Conservation (phyloP, 306 rosid genomes). For the Begonia fuchsioides region DNA sequence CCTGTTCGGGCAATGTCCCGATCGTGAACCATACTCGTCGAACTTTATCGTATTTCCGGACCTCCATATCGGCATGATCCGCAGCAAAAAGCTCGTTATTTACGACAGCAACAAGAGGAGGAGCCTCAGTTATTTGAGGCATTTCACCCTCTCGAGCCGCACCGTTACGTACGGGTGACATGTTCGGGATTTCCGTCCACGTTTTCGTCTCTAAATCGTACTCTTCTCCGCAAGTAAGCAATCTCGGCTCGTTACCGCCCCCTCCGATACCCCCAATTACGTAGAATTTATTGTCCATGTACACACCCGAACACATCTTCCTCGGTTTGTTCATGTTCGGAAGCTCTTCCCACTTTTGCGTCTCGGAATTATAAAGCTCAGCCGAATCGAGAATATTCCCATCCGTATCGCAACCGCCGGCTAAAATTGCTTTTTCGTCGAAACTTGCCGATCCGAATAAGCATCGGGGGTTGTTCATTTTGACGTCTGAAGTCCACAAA, state of each 20-base stretch:
- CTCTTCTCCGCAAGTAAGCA: slow-evolving; percentile 78
- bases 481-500: slow-evolving; percentile 69
- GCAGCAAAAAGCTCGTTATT: slow-evolving; percentile 71
- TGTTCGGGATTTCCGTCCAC: slow-evolving; percentile 68
- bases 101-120: slow-evolving; percentile 85
- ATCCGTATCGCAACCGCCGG: slow-evolving; percentile 81
- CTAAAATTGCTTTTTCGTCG: slow-evolving; percentile 81
- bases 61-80: slow-evolving; percentile 76
- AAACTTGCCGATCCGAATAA: slow-evolving; percentile 89
- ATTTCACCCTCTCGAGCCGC: slow-evolving; percentile 27
- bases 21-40: slow-evolving; percentile 36
- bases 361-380: slow-evolving; percentile 76
- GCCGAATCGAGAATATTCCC: slow-evolving; percentile 58
- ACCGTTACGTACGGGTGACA: slow-evolving; percentile 68
- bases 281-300: slow-evolving; percentile 70
- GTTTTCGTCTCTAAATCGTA: slow-evolving; percentile 44
- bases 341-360: slow-evolving; percentile 49
- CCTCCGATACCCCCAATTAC: slow-evolving; percentile 75
- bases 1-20: slow-evolving; percentile 78
- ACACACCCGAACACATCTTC: slow-evolving; percentile 90
- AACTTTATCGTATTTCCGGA: slow-evolving; percentile 53
- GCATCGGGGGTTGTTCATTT: slow-evolving; percentile 79
- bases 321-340: slow-evolving; percentile 66
- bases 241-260: slow-evolving; percentile 34
- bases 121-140: slow-evolving; percentile 75